These are phyloP conservation scores for Physcia stellaris DNA, from an alignment of 495 filamentous ascomycete genomes.

Conservation along the genomic window DNA sequence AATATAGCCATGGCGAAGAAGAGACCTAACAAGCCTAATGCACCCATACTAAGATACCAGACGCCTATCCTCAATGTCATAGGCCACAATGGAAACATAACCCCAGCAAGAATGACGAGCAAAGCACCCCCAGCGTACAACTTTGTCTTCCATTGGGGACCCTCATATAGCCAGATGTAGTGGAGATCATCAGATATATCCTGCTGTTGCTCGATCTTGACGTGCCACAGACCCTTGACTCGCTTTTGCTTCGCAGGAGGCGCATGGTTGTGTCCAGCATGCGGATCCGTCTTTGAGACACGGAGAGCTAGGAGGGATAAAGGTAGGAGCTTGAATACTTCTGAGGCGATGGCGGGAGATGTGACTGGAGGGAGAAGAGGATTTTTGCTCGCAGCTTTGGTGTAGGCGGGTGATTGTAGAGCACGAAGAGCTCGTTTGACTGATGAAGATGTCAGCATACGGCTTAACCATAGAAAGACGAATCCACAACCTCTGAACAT, in stretches of 20 bases:
- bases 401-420: constrained; percentile 77
- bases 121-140: constrained; percentile 77
- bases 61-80: constrained; percentile 80
- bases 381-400: constrained; percentile 73
- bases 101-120: constrained; percentile 66
- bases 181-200: constrained; percentile 81
- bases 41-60: constrained; percentile 94
- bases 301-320: constrained; percentile 90
- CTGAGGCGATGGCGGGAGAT: constrained; percentile 51
- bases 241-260: constrained; percentile 54
- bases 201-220: constrained; percentile 93
- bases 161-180: constrained; percentile 96
- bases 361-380: constrained; percentile 76
- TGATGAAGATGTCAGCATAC: constrained; percentile 18
- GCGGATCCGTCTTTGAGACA: constrained; percentile 69
- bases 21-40: constrained; percentile 78
- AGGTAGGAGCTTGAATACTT: constrained; percentile 89
- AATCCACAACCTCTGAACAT: constrained; percentile 98
- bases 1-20: constrained; percentile 99
- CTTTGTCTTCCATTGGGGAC: constrained; percentile 83
- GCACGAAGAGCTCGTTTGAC: constrained; percentile 96
- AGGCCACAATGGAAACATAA: constrained; percentile 96
- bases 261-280: constrained; percentile 56
- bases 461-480: not conserved
- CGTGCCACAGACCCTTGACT: constrained; percentile 91